Evolutionary conservation across 768 basidiomycete species (phyloP).

Genomic region (Kwoniella mangroviensis): DNA sequence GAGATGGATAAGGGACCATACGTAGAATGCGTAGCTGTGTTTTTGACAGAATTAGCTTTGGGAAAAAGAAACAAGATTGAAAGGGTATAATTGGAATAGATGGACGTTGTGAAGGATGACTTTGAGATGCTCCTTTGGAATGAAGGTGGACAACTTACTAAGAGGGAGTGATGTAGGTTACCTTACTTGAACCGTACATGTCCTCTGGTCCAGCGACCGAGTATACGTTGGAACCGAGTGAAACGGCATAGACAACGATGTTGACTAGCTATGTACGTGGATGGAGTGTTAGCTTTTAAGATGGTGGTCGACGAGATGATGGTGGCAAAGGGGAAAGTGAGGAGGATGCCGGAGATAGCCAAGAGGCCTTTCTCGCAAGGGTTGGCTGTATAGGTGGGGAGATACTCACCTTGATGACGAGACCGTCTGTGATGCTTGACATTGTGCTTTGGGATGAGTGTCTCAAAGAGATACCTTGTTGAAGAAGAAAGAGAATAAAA

Average conservation of each 20-base stretch:
- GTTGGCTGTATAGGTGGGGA: not conserved
- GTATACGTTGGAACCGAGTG: slow-evolving; percentile 82
- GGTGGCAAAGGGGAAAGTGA: slow-evolving; percentile 4
- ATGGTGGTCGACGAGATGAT: not conserved
- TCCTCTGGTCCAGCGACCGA: slow-evolving; percentile 73
- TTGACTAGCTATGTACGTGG: slow-evolving; percentile 64
- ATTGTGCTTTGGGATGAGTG: slow-evolving; percentile 11
- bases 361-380: not conserved
- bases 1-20: slow-evolving; percentile 83
- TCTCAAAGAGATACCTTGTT: not conserved
- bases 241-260: slow-evolving; percentile 78
- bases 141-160: slow-evolving; percentile 53
- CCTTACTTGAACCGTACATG: slow-evolving; percentile 52
- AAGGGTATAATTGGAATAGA: not conserved
- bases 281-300: not conserved
- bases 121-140: not conserved
- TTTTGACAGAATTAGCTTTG: not conserved
- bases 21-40: slow-evolving; percentile 30
- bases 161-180: slow-evolving; percentile 91
- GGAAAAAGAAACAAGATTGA: not conserved
- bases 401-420: slow-evolving; percentile 73
- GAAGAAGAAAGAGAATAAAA: not conserved
- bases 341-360: not conserved
- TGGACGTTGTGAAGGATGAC: not conserved
- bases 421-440: slow-evolving; percentile 69